Base-by-base conservation (phyloP, 805 yeast species). In the Candida khao-thaluensis region DNA sequence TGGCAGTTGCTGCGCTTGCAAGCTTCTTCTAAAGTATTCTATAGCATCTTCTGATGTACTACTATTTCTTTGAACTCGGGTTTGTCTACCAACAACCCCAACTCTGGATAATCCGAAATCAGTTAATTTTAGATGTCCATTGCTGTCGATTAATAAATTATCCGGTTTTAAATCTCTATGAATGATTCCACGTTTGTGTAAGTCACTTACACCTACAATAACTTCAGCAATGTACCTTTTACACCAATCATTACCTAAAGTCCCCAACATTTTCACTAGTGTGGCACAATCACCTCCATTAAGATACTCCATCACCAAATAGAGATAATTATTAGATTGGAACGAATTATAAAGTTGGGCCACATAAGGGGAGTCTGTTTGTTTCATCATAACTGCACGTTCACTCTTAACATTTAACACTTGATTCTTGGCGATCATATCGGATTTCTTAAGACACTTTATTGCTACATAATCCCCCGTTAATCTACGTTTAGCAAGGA, bases 141-240 rank as follows among this genome's bases (percentile, higher is more conserved):
- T 67, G 38, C 77, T 69, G 57, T 90, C 98, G 48, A 93, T 89
- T 47, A 93, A 69, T 24, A 93, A 60, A 52, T 93, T 93, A 56
- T 93, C 99, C 0, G 99, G 99, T 57, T 93, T 93, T 55, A 93
- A 69, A 60, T 93, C 99, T 52, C 96, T 81, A 62, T 93, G 99
- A 39, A 93, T 85, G 36, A 95, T 87, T 0, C 96, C 96, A 50
- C 85, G 76, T 37, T 76, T 67, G 63, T 93, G 99, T 53, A 93
- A 72, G 54, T 90, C 95, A 48, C 82, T 85, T 2, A 93, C 93
- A 1, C 96, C 97, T 17, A 86, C 82, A 15, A 90, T 80, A 1
- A 90, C 87, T 56, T 93, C 99, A 0, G 96, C 90, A 38, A 88
- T 75, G 50, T 93, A 93, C 47, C 85, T 74, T 45, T 74, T 80